These are phyloP conservation scores for Pichia sp. DNA, from an alignment of 1,139 yeast species.

Conservation along the genomic window DNA sequence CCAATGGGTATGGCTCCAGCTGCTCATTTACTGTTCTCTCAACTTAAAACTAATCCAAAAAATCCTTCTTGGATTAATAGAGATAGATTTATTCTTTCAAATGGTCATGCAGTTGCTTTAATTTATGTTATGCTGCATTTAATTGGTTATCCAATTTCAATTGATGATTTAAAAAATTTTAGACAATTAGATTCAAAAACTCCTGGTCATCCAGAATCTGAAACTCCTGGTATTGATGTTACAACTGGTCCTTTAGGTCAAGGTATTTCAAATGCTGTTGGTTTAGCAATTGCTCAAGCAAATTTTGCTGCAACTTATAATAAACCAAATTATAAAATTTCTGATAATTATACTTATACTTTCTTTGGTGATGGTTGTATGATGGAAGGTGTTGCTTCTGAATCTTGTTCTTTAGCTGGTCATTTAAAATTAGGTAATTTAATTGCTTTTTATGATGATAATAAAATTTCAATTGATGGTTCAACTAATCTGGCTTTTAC, in stretches of 20 bases:
- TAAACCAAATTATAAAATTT: conserved; percentile 66
- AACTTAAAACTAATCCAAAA: conserved; percentile 83
- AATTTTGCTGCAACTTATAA: conserved; percentile 91
- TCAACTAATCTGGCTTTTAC: conserved; percentile 86
- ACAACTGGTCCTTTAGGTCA: conserved; percentile 99
- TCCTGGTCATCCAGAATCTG: conserved; percentile 96
- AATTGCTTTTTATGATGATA: conserved; percentile 95
- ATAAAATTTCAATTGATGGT: conserved; percentile 97
- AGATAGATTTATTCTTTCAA: conserved; percentile 90
- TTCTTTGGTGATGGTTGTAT: conserved; percentile 98
- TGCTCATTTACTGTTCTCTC: conserved; percentile 68
- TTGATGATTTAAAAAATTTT: conserved; percentile 86
- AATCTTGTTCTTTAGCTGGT: conserved; percentile 93
- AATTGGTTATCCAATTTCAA: conserved; percentile 72
- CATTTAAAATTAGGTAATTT: conserved; percentile 91
- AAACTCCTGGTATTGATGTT: conserved; percentile 87
- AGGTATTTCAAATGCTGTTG: conserved; percentile 96
- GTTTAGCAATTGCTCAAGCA: conserved; percentile 91
- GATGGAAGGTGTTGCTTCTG: conserved; percentile 97
- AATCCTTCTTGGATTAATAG: conserved; percentile 91
- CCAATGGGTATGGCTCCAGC: conserved; percentile 97
- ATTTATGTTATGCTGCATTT: conserved; percentile 81
- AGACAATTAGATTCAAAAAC: conserved; percentile 89
- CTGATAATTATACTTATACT: conserved; percentile 70
- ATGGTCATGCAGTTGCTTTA: conserved; percentile 96